Evolutionary conservation across 164 flowering plant genomes (phyloP).

Genomic region (Cinnamomum chago): DNA sequence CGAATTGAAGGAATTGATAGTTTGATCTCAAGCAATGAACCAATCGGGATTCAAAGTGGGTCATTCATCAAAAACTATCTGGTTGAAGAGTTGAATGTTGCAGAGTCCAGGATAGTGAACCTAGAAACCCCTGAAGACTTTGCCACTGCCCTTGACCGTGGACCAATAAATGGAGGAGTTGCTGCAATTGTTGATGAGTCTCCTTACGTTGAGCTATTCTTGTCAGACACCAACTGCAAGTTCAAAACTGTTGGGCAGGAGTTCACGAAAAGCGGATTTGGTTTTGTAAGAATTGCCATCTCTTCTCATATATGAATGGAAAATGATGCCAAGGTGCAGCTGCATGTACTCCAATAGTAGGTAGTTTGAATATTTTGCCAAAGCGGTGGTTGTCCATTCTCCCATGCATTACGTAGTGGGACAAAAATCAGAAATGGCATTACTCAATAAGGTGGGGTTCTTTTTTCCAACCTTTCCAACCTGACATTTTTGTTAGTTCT

Average conservation of each 20-base stretch:
- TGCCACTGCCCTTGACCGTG: slow-evolving; percentile 42
- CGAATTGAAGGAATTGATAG: slow-evolving; percentile 70
- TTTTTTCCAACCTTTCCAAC: not conserved
- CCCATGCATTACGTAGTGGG: not conserved
- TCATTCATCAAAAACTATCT: slow-evolving; percentile 74
- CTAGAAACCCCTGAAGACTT: slow-evolving; percentile 46
- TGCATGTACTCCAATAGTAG: not conserved
- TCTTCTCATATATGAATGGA: not conserved
- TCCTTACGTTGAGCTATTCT: slow-evolving; percentile 75
- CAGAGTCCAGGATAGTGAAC: slow-evolving; percentile 45
- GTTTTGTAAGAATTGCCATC: slow-evolving; percentile 66
- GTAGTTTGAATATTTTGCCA: not conserved
- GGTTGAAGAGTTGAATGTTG: slow-evolving; percentile 61
- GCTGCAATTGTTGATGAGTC: slow-evolving; percentile 93
- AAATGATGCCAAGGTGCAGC: not conserved
- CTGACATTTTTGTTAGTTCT: not conserved
- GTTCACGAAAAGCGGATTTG: slow-evolving; percentile 94
- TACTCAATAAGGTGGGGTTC: not conserved
- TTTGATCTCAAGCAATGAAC: slow-evolving; percentile 55
- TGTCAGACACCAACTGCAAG: slow-evolving; percentile 47
- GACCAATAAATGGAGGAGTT: slow-evolving; percentile 68
- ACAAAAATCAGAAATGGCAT: not conserved
- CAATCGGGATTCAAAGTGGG: slow-evolving; percentile 80
- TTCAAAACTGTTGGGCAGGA: slow-evolving; percentile 74
- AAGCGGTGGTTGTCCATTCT: not conserved